Evolutionary conservation across 2,329 filamentous ascomycete species (phyloP).

Genomic region (Scytalidium lignicola): DNA sequence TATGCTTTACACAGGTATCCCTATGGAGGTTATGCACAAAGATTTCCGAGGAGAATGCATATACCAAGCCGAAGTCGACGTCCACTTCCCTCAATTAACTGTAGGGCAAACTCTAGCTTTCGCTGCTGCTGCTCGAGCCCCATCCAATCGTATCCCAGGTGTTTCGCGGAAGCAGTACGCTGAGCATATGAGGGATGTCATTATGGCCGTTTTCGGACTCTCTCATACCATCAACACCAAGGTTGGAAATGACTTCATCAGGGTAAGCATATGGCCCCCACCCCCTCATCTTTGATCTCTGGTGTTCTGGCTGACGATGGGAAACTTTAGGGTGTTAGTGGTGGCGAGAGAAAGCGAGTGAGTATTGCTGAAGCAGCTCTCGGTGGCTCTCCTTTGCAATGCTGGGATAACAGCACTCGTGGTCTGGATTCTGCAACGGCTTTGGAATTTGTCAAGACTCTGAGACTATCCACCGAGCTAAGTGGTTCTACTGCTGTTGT

Average conservation of each 20-base stretch:
- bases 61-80: constrained; percentile 72
- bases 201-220: constrained; percentile 66
- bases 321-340: constrained; percentile 50
- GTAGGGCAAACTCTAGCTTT: constrained; percentile 71
- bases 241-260: constrained; percentile 69
- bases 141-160: constrained; percentile 57
- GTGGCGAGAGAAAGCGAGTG: constrained; percentile 73
- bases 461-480: constrained; percentile 62
- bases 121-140: constrained; percentile 64
- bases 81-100: constrained; percentile 73
- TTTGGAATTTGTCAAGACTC: constrained; percentile 64
- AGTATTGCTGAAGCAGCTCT: constrained; percentile 72
- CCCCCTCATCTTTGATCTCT: neutral
- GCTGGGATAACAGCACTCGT: constrained; percentile 72
- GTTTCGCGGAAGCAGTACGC: constrained; percentile 55
- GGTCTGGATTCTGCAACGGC: constrained; percentile 72
- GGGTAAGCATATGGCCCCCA: constrained; percentile 22
- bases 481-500: constrained; percentile 57
- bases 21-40: constrained; percentile 43
- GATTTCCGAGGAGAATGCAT: constrained; percentile 62
- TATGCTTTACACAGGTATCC: constrained; percentile 54
- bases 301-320: neutral
- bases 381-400: constrained; percentile 55
- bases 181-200: constrained; percentile 48
- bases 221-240: constrained; percentile 68